Percentiles rank a stretch among this genome's conserved stretches.
These are phyloP conservation scores for Monascus ruber DNA, from an alignment of 2,329 filamentous ascomycete species.

Conservation along the genomic window DNA sequence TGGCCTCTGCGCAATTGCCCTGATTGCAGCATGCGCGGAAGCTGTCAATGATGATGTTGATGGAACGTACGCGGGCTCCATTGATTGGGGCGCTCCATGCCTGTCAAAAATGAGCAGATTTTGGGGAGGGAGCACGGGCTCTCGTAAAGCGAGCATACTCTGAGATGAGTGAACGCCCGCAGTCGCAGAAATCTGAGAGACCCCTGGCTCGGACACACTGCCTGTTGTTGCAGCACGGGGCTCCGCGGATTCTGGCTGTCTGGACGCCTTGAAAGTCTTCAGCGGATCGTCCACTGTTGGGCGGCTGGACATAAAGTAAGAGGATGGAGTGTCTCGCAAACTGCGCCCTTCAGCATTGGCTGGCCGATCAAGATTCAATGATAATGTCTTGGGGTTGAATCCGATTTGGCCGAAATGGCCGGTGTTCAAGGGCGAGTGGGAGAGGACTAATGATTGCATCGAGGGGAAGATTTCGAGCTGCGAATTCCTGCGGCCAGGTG, in stretches of 20 bases:
- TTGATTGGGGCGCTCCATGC: constrained; percentile 3
- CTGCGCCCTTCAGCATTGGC: constrained; percentile 28
- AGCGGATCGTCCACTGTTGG: constrained; percentile 25
- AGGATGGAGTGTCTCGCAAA: constrained; percentile 26
- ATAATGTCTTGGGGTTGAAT: constrained; percentile 24
- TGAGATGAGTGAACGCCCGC: background rate
- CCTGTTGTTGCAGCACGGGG: constrained; percentile 12
- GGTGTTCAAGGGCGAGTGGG: constrained; percentile 25
- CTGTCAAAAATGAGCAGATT: too few species aligned
- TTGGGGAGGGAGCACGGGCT: too few species aligned
- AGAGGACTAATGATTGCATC: constrained; percentile 33
- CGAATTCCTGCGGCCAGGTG: constrained; percentile 2
- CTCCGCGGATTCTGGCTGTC: constrained; percentile 19
- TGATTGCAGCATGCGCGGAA: constrained; percentile 10
- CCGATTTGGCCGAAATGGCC: constrained; percentile 25
- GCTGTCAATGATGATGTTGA: constrained; percentile 9
- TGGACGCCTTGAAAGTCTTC: constrained; percentile 25
- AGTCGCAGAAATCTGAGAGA: constrained; percentile 8
- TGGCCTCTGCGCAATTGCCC: constrained; percentile 24
- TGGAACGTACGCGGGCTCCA: constrained; percentile 14
- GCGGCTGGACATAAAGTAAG: constrained; percentile 35
- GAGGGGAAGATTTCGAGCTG: constrained; percentile 9
- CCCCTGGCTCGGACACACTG: constrained; percentile 4
- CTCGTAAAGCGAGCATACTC: too few species aligned
- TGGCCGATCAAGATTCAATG: constrained; percentile 22